Evolutionary conservation across 1,284 basidiomycete species (phyloP).

Genomic region (Xerocomus amazonicus): DNA sequence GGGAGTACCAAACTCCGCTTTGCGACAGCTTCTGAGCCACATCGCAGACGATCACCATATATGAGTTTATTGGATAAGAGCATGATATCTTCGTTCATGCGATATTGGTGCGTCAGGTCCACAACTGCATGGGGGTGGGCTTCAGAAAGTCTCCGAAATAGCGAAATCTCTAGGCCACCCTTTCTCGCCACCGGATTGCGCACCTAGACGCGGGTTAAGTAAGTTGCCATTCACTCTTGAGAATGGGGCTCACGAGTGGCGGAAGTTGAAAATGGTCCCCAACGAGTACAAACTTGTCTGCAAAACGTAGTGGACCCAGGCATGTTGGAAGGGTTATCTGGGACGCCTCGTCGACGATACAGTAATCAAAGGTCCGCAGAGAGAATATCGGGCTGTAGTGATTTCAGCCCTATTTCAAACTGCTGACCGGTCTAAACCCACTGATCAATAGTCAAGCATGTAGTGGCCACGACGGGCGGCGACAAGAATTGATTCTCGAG

Average conservation of each 20-base stretch:
- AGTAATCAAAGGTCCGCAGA: slow-evolving; percentile 88
- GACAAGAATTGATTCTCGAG: slow-evolving; percentile 77
- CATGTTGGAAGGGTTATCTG: slow-evolving; percentile 97
- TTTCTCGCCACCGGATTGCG: slow-evolving; percentile 75
- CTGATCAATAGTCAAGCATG: slow-evolving; percentile 92
- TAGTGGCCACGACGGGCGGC: slow-evolving; percentile 94
- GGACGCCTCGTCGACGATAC: slow-evolving; percentile 97
- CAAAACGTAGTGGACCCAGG: slow-evolving; percentile 87
- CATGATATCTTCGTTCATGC: slow-evolving; percentile 99
- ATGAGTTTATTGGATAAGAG: slow-evolving; percentile 86
- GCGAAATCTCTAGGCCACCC: slow-evolving; percentile 84
- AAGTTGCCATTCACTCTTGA: background rate
- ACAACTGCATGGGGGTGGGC: slow-evolving; percentile 82
- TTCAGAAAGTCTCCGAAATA: slow-evolving; percentile 87
- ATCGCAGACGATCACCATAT: slow-evolving; percentile 76
- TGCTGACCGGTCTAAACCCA: slow-evolving; percentile 38
- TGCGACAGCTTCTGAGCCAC: slow-evolving; percentile 74
- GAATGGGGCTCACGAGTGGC: slow-evolving; percentile 63
- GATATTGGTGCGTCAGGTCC: slow-evolving; percentile 85
- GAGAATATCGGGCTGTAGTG: slow-evolving; percentile 73
- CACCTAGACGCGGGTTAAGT: slow-evolving; percentile 48
- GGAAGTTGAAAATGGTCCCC: slow-evolving; percentile 98
- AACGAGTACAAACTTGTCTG: slow-evolving; percentile 89
- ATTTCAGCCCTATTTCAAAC: background rate
- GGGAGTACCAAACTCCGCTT: slow-evolving; percentile 57